Base-by-base conservation (phyloP, 192 early-diverging fungal species). In the Backusella luteola region DNA sequence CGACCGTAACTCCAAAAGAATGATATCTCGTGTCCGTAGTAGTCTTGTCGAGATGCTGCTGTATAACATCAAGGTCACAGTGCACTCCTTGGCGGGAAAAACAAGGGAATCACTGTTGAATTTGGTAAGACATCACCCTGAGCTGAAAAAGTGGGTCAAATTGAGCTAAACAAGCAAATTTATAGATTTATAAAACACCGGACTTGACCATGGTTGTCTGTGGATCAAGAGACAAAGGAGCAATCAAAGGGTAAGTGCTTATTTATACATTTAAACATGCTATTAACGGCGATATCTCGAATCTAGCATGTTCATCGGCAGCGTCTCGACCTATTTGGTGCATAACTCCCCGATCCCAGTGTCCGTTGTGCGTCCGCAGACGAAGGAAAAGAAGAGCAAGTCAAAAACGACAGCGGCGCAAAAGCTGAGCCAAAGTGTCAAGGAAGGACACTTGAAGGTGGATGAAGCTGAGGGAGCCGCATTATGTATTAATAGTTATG, bases 261-360 rank as follows among this genome's bases (percentile, higher is more conserved):
- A 29, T 69, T 23, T 19, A 49, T 49, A 0, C 15, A 32, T 2
- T 17, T 17, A 6, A 1, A 19, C 15, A 49, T 14, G 32, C 19
- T 73, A 12, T 15, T 46, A 2, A 49, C 21, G n/a, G 14, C 14
- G 4, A 44, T 1, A 4, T 12, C 42, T 32, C 35, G 3, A 17
- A n/a, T 32, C 0, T 67, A 88, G 85, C 14, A 73, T 88, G 69
- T 41, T 86, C 6, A 81, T 88, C 69, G 87, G 87, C 49, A 84
- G 85, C 11, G 85, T 88, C 7, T 85, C 84, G 66, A 86, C 84
- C 14, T 88, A 79, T 68, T 71, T 88, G 19, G 85, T 88, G 0
- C 85, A 88, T 38, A 88, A 86, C 38, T 86, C 87, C 0, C 84
- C 84, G 17, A 78, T 85, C 0, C 87, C 87, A 2, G 87, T 88